phyloP scores from a whole-genome alignment of 1,284 basidiomycete species.

The Naganishia cerealis region DNA sequence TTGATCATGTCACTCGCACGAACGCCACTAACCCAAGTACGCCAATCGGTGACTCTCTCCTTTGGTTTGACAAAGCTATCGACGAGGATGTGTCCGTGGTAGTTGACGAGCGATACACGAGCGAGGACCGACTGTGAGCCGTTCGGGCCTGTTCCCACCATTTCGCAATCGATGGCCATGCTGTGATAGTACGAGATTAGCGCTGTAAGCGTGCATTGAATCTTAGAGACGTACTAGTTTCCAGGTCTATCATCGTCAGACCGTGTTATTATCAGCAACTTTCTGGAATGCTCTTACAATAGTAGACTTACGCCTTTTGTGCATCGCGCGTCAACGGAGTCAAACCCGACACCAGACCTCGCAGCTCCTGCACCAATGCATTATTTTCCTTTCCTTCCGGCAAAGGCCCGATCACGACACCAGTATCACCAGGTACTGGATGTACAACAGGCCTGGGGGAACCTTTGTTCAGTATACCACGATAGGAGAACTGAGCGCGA shows the following conservation, averaged over 20 bases:
- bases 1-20: conserved; percentile 71
- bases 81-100: conserved; percentile 73
- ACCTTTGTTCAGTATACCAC: conserved; percentile 34
- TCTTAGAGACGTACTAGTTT: conserved; percentile 22
- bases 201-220: neutral
- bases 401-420: conserved; percentile 34
- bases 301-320: conserved; percentile 22
- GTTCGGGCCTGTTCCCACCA: conserved; percentile 88
- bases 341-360: conserved; percentile 47
- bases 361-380: conserved; percentile 44
- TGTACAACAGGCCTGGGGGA: neutral
- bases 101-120: conserved; percentile 89
- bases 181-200: conserved; percentile 9
- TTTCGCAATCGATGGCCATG: conserved; percentile 88
- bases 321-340: conserved; percentile 22
- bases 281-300: neutral
- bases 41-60: conserved; percentile 88
- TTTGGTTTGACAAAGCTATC: conserved; percentile 85
- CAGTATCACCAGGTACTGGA: conserved; percentile 36
- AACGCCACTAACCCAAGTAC: conserved; percentile 88
- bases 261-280: neutral
- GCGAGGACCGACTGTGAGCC: conserved; percentile 81
- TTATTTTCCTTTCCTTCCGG: conserved; percentile 40
- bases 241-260: conserved; percentile 12
- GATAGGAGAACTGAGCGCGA: conserved; percentile 27